phyloP scores from a whole-genome alignment of 139 green algal species.

The Chlamydomonas urium region DNA sequence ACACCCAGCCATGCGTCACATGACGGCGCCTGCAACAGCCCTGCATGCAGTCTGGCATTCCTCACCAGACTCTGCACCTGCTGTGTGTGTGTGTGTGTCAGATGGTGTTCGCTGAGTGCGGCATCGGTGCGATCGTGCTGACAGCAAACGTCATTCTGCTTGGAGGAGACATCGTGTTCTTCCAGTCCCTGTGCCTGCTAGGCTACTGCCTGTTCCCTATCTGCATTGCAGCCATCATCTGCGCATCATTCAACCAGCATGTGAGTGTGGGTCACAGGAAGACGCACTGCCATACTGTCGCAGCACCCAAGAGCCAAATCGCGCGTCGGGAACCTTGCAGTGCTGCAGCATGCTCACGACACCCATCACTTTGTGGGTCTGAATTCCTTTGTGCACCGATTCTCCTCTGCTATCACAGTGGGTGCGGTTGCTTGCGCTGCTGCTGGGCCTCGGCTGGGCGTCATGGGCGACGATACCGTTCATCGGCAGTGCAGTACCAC shows the following conservation, averaged over 20 bases:
- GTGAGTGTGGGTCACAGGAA: too few species aligned
- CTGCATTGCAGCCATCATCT: slow-evolving; percentile 74
- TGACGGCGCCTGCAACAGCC: too few species aligned
- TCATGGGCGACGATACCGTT: slow-evolving; percentile 84
- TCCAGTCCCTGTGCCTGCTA: slow-evolving; percentile 91
- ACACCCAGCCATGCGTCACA: too few species aligned
- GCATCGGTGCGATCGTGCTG: slow-evolving; percentile 84
- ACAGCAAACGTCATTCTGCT: slow-evolving; percentile 95
- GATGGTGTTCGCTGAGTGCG: slow-evolving; percentile 87
- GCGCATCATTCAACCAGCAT: slow-evolving; percentile 28
- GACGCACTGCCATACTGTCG: too few species aligned
- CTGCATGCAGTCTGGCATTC: too few species aligned
- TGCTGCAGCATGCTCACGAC: too few species aligned
- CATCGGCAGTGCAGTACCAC: slow-evolving; percentile 71
- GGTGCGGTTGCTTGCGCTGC: slow-evolving; percentile 38
- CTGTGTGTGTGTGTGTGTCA: slow-evolving; percentile 26
- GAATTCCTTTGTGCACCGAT: not conserved
- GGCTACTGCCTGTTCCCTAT: slow-evolving; percentile 99
- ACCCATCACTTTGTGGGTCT: too few species aligned
- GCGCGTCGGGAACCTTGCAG: too few species aligned
- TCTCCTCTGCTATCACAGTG: slow-evolving; percentile 22
- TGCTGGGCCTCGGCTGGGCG: slow-evolving; percentile 70
- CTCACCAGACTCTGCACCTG: not conserved
- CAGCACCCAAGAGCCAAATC: too few species aligned
- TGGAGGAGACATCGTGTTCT: slow-evolving; percentile 29